These are phyloP conservation scores for Pseudopyricularia cyperi DNA, from an alignment of 2,329 filamentous ascomycete genomes.

Conservation along the genomic window DNA sequence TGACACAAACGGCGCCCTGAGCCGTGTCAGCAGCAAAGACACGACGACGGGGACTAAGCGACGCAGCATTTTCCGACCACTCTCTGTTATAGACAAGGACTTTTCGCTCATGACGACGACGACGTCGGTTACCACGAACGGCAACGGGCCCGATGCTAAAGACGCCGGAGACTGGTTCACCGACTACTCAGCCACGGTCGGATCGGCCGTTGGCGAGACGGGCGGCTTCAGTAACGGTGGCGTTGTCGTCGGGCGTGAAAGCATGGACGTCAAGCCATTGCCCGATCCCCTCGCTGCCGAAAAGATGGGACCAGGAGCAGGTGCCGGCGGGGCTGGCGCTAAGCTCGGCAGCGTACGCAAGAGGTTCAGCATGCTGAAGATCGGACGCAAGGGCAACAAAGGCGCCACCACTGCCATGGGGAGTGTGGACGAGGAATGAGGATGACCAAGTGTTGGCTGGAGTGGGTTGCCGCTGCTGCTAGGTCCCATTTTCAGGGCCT, in stretches of 20 bases:
- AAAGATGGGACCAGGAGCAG: conserved; percentile 8
- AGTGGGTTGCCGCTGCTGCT: too few species aligned
- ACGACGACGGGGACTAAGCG: conserved; percentile 22
- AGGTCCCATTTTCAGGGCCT: background rate
- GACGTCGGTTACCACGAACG: background rate
- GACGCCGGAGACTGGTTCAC: conserved; percentile 16
- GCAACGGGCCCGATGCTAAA: conserved; percentile 5
- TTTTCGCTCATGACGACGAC: background rate
- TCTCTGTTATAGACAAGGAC: conserved; percentile 5
- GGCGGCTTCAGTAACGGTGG: background rate
- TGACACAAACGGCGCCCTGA: conserved; percentile 17
- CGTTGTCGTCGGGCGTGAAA: conserved; percentile 7
- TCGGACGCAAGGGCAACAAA: conserved; percentile 57
- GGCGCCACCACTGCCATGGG: conserved; percentile 36
- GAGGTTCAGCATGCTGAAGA: conserved; percentile 63
- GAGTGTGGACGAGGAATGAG: conserved; percentile 42
- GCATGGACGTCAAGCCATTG: conserved; percentile 9
- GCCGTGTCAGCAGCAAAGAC: conserved; percentile 8
- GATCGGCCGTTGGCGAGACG: background rate
- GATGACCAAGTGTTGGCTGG: background rate
- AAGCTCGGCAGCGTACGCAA: conserved; percentile 55
- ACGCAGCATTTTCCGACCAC: conserved; percentile 31
- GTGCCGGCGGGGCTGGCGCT: conserved; percentile 4
- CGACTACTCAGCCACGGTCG: conserved; percentile 11
- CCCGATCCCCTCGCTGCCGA: conserved; percentile 1